These are phyloP conservation scores for Ophiorrhiza pumila DNA, from an alignment of 257 asterid genomes.

Conservation along the genomic window DNA sequence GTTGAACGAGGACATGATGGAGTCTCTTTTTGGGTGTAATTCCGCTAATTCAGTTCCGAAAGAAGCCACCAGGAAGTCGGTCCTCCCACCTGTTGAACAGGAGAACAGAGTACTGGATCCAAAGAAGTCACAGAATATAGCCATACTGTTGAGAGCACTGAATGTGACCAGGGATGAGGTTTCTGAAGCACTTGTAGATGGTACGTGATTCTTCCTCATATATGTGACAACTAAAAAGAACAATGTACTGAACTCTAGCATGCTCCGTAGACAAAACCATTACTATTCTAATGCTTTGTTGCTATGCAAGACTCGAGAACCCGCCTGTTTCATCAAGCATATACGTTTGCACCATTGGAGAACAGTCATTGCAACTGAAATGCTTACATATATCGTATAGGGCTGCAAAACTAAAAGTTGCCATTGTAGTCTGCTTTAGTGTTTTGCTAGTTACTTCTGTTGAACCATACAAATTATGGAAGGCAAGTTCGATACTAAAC, in stretches of 20 bases:
- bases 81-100: constrained; percentile 47
- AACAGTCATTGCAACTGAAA: too few relatives aligned
- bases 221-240: background rate
- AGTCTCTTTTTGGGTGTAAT: constrained; percentile 80
- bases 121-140: constrained; percentile 95
- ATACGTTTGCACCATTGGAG: too few relatives aligned
- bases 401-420: too few relatives aligned
- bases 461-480: background rate
- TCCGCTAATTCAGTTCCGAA: constrained; percentile 54
- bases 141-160: constrained; percentile 82
- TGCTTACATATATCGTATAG: too few relatives aligned
- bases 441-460: too few relatives aligned
- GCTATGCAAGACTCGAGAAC: too few relatives aligned
- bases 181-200: constrained; percentile 83
- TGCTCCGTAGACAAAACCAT: too few relatives aligned
- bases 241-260: background rate
- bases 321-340: too few relatives aligned
- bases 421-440: too few relatives aligned
- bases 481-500: background rate
- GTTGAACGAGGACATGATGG: constrained; percentile 93
- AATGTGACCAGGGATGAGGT: constrained; percentile 92
- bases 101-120: constrained; percentile 91
- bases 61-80: constrained; percentile 52
- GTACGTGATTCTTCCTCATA: constrained; percentile 35
- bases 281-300: too few relatives aligned